Percentiles rank a stretch among this genome's conserved stretches.
phyloP scores from a whole-genome alignment of 345 rosid species.

The Excoecaria agallocha region DNA sequence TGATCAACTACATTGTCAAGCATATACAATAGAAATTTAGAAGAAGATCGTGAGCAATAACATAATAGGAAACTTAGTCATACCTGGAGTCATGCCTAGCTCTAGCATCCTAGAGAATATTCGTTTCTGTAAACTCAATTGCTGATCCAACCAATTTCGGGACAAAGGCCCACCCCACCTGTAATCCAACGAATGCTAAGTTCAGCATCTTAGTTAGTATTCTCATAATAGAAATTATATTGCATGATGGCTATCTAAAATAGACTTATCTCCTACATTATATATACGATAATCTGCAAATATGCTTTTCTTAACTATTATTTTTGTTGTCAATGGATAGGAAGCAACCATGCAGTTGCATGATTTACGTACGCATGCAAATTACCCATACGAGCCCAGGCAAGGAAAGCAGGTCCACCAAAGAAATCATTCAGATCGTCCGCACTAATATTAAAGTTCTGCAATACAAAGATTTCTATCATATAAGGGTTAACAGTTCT shows the following conservation, averaged over 20 bases:
- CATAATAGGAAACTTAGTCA: not conserved
- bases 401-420: constrained; percentile 98
- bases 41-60: not conserved
- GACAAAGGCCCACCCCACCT: constrained; percentile 99
- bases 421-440: constrained; percentile 77
- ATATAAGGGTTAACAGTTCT: not conserved
- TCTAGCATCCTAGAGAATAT: constrained; percentile 80
- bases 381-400: constrained; percentile 99
- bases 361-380: constrained; percentile 65
- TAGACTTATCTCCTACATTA: not conserved
- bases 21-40: not conserved
- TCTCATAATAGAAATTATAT: not conserved
- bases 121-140: constrained; percentile 71
- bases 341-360: not conserved
- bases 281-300: not conserved
- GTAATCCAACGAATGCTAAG: constrained; percentile 18
- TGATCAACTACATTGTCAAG: constrained; percentile 3
- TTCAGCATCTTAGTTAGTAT: not conserved
- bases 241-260: not conserved
- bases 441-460: constrained; percentile 69
- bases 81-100: constrained; percentile 98
- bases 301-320: not conserved
- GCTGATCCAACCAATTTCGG: constrained; percentile 76
- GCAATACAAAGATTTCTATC: constrained; percentile 24
- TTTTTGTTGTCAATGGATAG: constrained; percentile 5